Percentiles rank a stretch among this genome's conserved stretches.
Evolutionary conservation across 2,329 filamentous ascomycete genomes (phyloP).

Genomic region (Claviceps humidiphila): DNA sequence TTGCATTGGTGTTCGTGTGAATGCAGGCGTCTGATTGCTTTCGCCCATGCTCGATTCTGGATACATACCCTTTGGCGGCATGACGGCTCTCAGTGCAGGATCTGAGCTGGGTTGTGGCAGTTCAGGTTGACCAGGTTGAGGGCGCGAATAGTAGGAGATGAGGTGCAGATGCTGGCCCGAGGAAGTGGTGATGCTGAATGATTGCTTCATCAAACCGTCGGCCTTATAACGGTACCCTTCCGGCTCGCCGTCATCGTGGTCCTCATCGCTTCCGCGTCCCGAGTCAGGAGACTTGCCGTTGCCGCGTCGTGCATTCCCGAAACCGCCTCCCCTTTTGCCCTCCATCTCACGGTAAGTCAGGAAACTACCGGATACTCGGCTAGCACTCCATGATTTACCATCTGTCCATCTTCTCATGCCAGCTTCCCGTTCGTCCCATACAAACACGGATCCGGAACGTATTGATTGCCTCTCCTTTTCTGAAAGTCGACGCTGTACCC

Average conservation of each 20-base stretch:
- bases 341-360: slow-evolving; percentile 98
- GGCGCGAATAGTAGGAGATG: slow-evolving; percentile 90
- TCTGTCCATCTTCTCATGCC: slow-evolving; percentile 98
- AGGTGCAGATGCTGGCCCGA: slow-evolving; percentile 82
- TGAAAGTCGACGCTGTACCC: slow-evolving; percentile 83
- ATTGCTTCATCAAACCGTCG: slow-evolving; percentile 98
- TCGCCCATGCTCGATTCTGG: slow-evolving; percentile 91
- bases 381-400: slow-evolving; percentile 97
- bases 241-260: slow-evolving; percentile 71
- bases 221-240: slow-evolving; percentile 92
- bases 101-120: slow-evolving; percentile 75
- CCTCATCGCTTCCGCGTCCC: slow-evolving; percentile 67
- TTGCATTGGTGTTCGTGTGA: slow-evolving; percentile 62
- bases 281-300: slow-evolving; percentile 73
- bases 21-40: slow-evolving; percentile 62
- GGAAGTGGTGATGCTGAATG: slow-evolving; percentile 95
- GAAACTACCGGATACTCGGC: slow-evolving; percentile 92
- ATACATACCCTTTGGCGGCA: slow-evolving; percentile 89
- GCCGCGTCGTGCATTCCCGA: slow-evolving; percentile 43
- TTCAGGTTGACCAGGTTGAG: slow-evolving; percentile 56
- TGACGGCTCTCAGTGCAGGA: slow-evolving; percentile 63
- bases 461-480: slow-evolving; percentile 97
- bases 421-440: slow-evolving; percentile 98
- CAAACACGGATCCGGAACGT: slow-evolving; percentile 91
- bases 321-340: slow-evolving; percentile 79